Percentiles rank a stretch among this genome's conserved stretches.
These are phyloP conservation scores for Ogataea ramenticola DNA, from an alignment of 805 yeast species.

Conservation along the genomic window DNA sequence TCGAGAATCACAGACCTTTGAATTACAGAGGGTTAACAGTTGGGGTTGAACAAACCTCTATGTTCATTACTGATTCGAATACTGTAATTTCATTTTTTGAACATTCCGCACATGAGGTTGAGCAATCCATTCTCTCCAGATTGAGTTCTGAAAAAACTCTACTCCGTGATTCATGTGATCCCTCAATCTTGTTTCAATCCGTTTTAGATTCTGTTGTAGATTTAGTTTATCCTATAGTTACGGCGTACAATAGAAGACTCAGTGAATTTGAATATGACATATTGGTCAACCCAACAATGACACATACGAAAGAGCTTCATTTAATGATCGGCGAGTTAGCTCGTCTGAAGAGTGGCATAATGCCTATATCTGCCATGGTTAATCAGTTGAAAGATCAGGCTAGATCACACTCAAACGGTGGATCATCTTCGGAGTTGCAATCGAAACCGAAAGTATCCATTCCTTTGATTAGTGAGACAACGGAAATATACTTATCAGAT, in stretches of 20 bases:
- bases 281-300: slow-evolving; percentile 39
- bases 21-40: slow-evolving; percentile 35
- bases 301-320: slow-evolving; percentile 46
- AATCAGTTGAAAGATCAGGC: slow-evolving; percentile 38
- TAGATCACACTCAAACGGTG: background rate
- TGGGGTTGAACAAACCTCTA: slow-evolving; percentile 49
- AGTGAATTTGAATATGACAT: slow-evolving; percentile 47
- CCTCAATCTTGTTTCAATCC: slow-evolving; percentile 46
- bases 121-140: slow-evolving; percentile 42
- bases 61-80: slow-evolving; percentile 36
- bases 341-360: slow-evolving; percentile 36
- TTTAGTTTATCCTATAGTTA: slow-evolving; percentile 42
- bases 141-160: slow-evolving; percentile 38
- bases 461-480: slow-evolving; percentile 31
- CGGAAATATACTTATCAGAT: slow-evolving; percentile 44
- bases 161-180: slow-evolving; percentile 42
- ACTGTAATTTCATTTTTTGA: slow-evolving; percentile 53
- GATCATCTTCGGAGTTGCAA: background rate
- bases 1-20: slow-evolving; percentile 38
- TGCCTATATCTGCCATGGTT: slow-evolving; percentile 40
- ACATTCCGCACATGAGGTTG: slow-evolving; percentile 46
- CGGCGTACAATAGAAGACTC: slow-evolving; percentile 42
- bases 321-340: slow-evolving; percentile 47
- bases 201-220: slow-evolving; percentile 50
- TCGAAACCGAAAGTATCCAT: background rate